These are phyloP conservation scores for Hemileccinum impolitum DNA, from an alignment of 768 basidiomycete genomes.

Conservation along the genomic window DNA sequence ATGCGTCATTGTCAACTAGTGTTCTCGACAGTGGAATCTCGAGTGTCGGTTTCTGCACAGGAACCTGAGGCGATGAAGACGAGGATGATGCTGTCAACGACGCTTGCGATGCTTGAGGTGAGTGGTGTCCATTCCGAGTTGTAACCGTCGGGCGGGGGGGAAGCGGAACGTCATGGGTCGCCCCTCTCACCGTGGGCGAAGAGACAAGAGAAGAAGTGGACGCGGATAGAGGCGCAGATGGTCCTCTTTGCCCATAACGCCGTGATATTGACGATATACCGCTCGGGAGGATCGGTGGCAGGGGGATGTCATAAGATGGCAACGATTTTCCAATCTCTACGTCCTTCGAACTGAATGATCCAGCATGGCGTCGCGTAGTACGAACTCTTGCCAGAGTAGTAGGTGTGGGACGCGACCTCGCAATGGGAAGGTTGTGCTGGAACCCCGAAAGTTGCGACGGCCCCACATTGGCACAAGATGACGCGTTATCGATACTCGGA, in stretches of 20 bases:
- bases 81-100: slow-evolving; percentile 40
- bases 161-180: slow-evolving; percentile 2
- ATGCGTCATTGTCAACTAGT: slow-evolving; percentile 72
- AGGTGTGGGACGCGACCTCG: slow-evolving; percentile 27
- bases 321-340: slow-evolving; percentile 82
- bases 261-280: slow-evolving; percentile 32
- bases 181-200: slow-evolving; percentile 3
- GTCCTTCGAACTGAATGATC: slow-evolving; percentile 93
- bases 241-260: slow-evolving; percentile 50
- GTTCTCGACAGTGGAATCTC: slow-evolving; percentile 57
- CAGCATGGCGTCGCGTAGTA: slow-evolving; percentile 77
- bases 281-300: slow-evolving; percentile 26
- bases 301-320: slow-evolving; percentile 55
- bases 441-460: slow-evolving; percentile 22
- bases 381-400: slow-evolving; percentile 41
- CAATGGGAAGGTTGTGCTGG: slow-evolving; percentile 26
- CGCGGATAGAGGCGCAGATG: slow-evolving; percentile 35
- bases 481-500: slow-evolving; percentile 22
- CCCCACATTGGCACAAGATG: slow-evolving; percentile 26
- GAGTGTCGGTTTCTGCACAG: slow-evolving; percentile 33
- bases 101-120: slow-evolving; percentile 42
- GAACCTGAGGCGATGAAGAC: slow-evolving; percentile 31
- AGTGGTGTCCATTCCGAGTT: slow-evolving; percentile 28
- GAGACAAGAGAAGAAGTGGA: slow-evolving; percentile 20
- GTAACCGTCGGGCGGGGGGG: slow-evolving; percentile 12